Evolutionary conservation across 208 protist genomes (phyloP).

Genomic region (Naegleria lovaniensis): DNA sequence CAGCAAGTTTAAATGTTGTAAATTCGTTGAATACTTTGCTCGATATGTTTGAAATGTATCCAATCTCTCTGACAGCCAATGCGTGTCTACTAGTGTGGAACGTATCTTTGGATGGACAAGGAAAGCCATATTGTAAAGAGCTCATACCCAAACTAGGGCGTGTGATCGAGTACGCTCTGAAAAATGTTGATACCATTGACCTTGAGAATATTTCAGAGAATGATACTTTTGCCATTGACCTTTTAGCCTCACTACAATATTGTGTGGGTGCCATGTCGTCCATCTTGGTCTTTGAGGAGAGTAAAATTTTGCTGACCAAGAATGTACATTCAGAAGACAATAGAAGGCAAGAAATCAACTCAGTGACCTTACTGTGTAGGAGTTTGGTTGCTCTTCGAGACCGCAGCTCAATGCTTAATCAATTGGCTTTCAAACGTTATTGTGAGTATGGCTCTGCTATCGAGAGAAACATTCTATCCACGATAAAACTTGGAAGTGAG

Average conservation of each 20-base stretch:
- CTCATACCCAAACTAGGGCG: background rate
- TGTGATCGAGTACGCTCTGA: background rate
- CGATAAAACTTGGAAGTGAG: background rate
- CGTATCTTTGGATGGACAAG: background rate
- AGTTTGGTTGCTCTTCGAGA: background rate
- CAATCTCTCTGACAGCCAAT: background rate
- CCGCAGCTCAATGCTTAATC: background rate
- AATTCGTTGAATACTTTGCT: background rate
- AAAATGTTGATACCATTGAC: background rate
- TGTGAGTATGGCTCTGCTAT: background rate
- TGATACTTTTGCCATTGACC: background rate
- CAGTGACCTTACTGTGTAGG: background rate
- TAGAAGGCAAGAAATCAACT: background rate
- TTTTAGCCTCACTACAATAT: background rate
- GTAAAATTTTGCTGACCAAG: background rate
- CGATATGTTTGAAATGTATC: background rate
- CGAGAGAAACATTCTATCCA: background rate
- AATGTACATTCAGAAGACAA: background rate
- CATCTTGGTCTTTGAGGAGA: background rate
- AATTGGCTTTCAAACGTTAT: background rate
- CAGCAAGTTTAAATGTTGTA: background rate
- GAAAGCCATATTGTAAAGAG: background rate
- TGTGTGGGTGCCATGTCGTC: background rate
- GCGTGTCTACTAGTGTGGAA: background rate
- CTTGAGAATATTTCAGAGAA: background rate